These are phyloP conservation scores for Diddensiella santjacobensis DNA, from an alignment of 805 yeast species.

Conservation along the genomic window DNA sequence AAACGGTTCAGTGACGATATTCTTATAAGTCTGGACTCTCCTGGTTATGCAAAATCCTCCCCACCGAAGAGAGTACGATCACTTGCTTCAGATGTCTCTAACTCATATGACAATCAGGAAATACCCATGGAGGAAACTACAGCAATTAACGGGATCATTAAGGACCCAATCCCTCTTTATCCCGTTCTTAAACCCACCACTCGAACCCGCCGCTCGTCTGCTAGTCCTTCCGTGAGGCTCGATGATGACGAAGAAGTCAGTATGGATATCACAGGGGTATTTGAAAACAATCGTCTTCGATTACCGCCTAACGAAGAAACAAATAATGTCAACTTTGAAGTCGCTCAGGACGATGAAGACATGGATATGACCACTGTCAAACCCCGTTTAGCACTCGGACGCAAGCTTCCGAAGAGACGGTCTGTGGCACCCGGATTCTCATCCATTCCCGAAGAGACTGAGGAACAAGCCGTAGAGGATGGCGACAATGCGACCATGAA, in stretches of 20 bases:
- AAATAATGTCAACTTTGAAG: not conserved
- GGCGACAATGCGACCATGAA: slow-evolving; percentile 4
- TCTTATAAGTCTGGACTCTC: slow-evolving; percentile 9
- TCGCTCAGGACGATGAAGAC: not conserved
- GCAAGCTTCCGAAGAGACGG: too few species aligned
- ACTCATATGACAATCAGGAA: not conserved
- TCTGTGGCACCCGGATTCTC: not conserved
- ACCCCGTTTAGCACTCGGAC: not conserved
- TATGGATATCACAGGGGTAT: slow-evolving; percentile 3
- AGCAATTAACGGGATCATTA: not conserved
- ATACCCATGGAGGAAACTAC: not conserved
- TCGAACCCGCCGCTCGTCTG: too few species aligned
- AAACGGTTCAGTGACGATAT: slow-evolving; percentile 6
- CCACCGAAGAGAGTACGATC: too few species aligned
- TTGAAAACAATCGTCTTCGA: not conserved
- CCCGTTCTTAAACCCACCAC: not conserved
- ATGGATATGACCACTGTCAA: slow-evolving; percentile 3
- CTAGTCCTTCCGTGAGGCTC: not conserved
- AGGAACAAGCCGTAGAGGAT: not conserved
- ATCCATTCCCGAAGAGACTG: not conserved
- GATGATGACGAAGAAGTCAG: not conserved
- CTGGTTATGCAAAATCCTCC: too few species aligned
- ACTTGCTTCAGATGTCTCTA: not conserved
- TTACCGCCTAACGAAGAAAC: not conserved
- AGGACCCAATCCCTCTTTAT: not conserved